Conservation (phyloP, 2,329 filamentous ascomycete genomes). For the Berkeleyomyces rouxiae region DNA sequence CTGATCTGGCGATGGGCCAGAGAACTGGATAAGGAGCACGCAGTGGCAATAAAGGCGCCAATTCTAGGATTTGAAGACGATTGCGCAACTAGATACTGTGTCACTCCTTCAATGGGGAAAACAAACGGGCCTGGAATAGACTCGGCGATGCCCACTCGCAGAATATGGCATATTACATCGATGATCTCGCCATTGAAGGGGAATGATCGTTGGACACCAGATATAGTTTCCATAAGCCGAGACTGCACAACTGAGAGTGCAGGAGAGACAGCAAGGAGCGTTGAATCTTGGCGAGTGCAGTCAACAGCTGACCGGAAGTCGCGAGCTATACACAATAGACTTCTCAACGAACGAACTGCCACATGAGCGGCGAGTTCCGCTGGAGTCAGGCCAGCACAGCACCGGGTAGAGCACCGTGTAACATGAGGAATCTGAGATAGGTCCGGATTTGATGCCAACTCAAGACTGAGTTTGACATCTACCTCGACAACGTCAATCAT, state of each 20-base stretch:
- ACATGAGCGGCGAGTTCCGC: conserved; percentile 33
- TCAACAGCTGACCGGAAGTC: conserved; percentile 55
- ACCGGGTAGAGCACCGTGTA: conserved; percentile 9
- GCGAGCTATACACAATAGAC: conserved; percentile 52
- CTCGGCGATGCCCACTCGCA: conserved; percentile 62
- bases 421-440: conserved; percentile 6
- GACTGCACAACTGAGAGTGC: conserved; percentile 24
- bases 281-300: conserved; percentile 22
- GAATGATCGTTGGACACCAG: conserved; percentile 35
- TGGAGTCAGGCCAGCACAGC: conserved; percentile 15
- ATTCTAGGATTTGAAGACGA: conserved; percentile 45
- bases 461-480: conserved; percentile 16
- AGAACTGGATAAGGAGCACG: conserved; percentile 52
- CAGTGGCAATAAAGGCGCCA: conserved; percentile 53
- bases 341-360: conserved; percentile 42
- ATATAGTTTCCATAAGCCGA: conserved; percentile 30
- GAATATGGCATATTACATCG: conserved; percentile 53
- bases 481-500: conserved; percentile 13
- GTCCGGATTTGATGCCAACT: neutral
- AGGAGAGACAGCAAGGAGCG: conserved; percentile 12
- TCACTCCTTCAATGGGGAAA: conserved; percentile 48
- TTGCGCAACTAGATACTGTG: conserved; percentile 46
- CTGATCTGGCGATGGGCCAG: conserved; percentile 29
- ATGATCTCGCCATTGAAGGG: conserved; percentile 47
- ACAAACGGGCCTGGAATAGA: conserved; percentile 60